Percentiles rank a stretch among this genome's conserved stretches.
Conservation (phyloP, 2,329 filamentous ascomycete genomes). For the Aspergillus candidus region DNA sequence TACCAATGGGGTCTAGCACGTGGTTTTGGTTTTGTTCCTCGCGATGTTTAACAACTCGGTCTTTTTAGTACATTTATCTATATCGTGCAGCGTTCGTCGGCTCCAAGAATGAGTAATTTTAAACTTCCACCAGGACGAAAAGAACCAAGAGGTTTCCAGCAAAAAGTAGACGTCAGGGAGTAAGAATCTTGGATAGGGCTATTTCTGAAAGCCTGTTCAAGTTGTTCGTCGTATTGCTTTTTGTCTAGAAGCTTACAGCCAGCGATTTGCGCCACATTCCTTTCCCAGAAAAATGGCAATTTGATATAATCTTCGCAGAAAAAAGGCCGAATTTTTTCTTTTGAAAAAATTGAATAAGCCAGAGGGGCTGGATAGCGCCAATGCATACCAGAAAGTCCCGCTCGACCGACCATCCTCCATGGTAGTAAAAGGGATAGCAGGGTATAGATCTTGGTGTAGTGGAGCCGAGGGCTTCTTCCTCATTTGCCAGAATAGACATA, state of each 20-base stretch:
- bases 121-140: too few species aligned
- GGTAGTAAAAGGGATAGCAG: too few species aligned
- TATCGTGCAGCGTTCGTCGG: too few species aligned
- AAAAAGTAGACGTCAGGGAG: neutral
- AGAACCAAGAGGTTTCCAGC: neutral
- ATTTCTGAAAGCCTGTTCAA: conserved; percentile 4
- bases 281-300: too few species aligned
- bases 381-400: conserved; percentile 16
- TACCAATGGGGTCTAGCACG: conserved; percentile 13
- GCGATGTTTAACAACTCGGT: neutral
- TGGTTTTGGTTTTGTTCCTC: neutral
- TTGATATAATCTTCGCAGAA: conserved; percentile 8
- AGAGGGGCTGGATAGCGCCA: conserved; percentile 16
- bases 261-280: too few species aligned
- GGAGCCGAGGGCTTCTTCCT: too few species aligned
- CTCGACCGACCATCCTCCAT: conserved; percentile 11
- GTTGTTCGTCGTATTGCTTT: conserved; percentile 7
- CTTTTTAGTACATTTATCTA: neutral
- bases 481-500: too few species aligned
- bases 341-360: conserved; percentile 15
- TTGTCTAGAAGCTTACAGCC: conserved; percentile 9
- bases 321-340: conserved; percentile 13
- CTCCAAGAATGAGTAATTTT: neutral
- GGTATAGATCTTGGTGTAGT: too few species aligned
- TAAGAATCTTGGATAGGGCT: too few species aligned